These are phyloP conservation scores for Volvox reticuliferus DNA, from an alignment of 139 green algal species.

Conservation along the genomic window DNA sequence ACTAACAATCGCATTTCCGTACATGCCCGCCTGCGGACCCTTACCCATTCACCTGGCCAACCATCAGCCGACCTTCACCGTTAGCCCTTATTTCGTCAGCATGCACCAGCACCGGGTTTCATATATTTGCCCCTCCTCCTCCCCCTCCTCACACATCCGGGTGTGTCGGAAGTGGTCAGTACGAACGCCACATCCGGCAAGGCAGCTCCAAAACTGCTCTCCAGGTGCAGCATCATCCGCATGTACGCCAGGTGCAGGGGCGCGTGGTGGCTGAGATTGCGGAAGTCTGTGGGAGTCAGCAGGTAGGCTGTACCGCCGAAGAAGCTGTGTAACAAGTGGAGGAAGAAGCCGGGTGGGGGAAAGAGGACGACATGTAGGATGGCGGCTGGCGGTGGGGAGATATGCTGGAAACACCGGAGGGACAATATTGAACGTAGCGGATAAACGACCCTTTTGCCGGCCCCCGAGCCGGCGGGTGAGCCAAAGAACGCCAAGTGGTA, in stretches of 20 bases:
- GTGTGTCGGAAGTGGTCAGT: conserved; percentile 42
- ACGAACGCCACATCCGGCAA: conserved; percentile 37
- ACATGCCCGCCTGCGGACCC: no score
- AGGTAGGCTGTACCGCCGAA: conserved; percentile 37
- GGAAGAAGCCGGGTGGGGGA: not conserved
- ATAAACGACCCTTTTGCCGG: no score
- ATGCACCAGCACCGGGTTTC: no score
- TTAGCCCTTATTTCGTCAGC: no score
- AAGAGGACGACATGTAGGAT: not conserved
- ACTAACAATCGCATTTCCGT: no score
- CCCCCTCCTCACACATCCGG: conserved; percentile 24
- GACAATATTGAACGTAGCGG: not conserved
- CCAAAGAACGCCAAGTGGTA: not conserved
- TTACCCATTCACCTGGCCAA: no score
- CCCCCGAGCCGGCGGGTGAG: no score
- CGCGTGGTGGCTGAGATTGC: conserved; percentile 7
- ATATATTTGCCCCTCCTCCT: not conserved
- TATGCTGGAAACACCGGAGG: no score
- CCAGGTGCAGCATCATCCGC: conserved; percentile 46
- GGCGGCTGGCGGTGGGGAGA: not conserved
- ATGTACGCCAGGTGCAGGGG: conserved; percentile 44
- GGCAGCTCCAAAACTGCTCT: conserved; percentile 10
- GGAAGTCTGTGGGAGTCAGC: conserved; percentile 21
- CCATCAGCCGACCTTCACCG: no score
- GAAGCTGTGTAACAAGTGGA: conserved; percentile 4